phyloP scores from a whole-genome alignment of 768 basidiomycete genomes.

The Amanita polypyramis region DNA sequence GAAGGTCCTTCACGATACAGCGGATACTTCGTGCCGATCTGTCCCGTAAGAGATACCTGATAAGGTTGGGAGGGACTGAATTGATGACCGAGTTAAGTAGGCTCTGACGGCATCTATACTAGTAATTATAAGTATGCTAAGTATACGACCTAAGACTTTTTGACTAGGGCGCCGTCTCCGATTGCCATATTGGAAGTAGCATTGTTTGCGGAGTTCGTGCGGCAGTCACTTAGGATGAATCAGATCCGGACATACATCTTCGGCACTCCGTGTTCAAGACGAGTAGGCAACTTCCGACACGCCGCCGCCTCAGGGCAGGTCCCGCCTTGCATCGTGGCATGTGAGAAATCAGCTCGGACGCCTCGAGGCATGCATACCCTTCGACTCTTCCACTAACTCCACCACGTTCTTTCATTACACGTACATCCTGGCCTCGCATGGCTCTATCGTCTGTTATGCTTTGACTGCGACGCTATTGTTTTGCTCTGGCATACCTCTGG shows the following conservation, averaged over 20 bases:
- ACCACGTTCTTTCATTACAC: neutral
- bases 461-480: neutral
- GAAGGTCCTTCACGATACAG: constrained; percentile 4
- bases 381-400: neutral
- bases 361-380: neutral
- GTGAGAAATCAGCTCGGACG: neutral
- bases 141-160: too few species aligned
- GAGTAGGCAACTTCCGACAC: too few species aligned
- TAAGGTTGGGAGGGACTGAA: constrained; percentile 2
- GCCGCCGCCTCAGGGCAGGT: constrained; percentile 1
- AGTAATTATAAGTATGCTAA: too few species aligned
- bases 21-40: constrained; percentile 6
- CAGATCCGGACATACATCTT: neutral
- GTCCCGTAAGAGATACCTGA: neutral
- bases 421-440: neutral
- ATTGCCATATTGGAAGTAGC: too few species aligned
- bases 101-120: neutral
- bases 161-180: too few species aligned
- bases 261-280: neutral
- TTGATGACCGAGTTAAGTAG: constrained; percentile 1
- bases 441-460: neutral
- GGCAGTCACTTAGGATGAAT: neutral
- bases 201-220: too few species aligned
- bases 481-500: too few species aligned
- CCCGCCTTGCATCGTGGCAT: neutral